Base-by-base conservation (phyloP, 208 protist genomes). In the Leishmania mexicana region DNA sequence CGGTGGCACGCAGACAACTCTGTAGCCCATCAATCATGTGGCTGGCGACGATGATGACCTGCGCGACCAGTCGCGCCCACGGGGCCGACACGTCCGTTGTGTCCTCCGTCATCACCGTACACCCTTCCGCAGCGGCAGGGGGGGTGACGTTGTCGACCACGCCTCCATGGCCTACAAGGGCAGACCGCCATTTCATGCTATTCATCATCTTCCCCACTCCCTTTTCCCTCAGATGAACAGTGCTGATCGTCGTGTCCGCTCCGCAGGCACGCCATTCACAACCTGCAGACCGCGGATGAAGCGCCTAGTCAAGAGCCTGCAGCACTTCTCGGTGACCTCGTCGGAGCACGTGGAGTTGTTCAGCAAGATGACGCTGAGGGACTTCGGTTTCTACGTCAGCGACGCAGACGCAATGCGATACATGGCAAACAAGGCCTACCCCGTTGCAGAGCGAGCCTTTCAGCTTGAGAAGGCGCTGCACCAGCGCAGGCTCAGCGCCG, bases 361-460 rank as follows among this genome's bases (percentile, higher is more conserved):
- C 49, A 42, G 75, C 58, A 71, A 73, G 47, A 28, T 96, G 19
- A 79, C 68, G 21, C 38, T 94, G 35, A 42, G 53, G 6, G 88
- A 94, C 67, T 75, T 96, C 0, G 87, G 87, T 54, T 80, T 85
- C 54, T 96, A 93, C 72, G 89, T 92, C 3, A 81, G 77, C 13
- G 88, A 92, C 58, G 53, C 53, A 10, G 78, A 80, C 24, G 85
- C 83, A 1, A 51, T 73, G 49, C 42, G 71, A 62, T 92, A 85
- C 76, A 74, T 87, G 67, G 42, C 53, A 15, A 45, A 92, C 75
- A 45, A 81, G 49, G 24, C 24, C 62, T 89, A 85, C 60, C 84
- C 91, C 4, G 19, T 93, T 21, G 74, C 62, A 19, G 49, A 62
- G 2, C 75, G 89, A 40, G 83, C 65, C 21, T 92, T 95, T 71